phyloP scores from a whole-genome alignment of 1,284 basidiomycete genomes.

The Cutaneotrichosporon sp. region DNA sequence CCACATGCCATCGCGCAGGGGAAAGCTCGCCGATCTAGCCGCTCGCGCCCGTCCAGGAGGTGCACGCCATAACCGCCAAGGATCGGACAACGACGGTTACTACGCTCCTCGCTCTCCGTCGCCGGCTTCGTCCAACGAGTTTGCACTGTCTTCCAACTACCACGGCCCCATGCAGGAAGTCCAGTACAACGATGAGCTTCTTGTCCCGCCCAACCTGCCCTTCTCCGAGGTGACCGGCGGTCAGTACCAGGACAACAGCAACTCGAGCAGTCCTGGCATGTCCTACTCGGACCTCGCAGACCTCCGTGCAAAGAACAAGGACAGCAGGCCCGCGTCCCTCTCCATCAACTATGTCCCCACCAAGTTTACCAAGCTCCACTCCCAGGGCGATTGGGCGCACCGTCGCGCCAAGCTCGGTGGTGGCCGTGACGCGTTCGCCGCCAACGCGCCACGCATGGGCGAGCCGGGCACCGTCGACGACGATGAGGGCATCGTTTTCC shows the following conservation, averaged over 20 bases:
- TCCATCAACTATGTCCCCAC: conserved; percentile 61
- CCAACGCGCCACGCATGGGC: conserved; percentile 44
- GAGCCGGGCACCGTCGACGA: conserved; percentile 57
- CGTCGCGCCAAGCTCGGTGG: conserved; percentile 54
- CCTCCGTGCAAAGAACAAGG: conserved; percentile 18
- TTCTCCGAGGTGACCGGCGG: conserved; percentile 24
- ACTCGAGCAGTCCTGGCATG: conserved; percentile 15
- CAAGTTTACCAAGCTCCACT: conserved; percentile 56
- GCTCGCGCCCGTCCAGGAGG: conserved; percentile 3
- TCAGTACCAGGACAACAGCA: conserved; percentile 11
- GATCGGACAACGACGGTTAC: conserved; percentile 6
- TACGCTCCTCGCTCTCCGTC: conserved; percentile 4
- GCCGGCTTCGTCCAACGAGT: conserved; percentile 3
- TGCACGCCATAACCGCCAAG: conserved; percentile 2
- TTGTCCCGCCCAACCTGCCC: conserved; percentile 29
- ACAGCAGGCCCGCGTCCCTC: conserved; percentile 39
- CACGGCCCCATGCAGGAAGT: conserved; percentile 22
- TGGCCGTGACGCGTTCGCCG: conserved; percentile 58
- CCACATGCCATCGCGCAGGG: not conserved
- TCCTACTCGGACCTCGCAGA: conserved; percentile 21
- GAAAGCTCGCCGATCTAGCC: conserved; percentile 9
- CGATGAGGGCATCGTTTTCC: conserved; percentile 55
- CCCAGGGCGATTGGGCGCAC: conserved; percentile 49
- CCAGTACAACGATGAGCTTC: conserved; percentile 24
- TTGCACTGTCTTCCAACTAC: conserved; percentile 10